Base-by-base conservation (phyloP, 768 basidiomycete genomes). In the Russula compacta region DNA sequence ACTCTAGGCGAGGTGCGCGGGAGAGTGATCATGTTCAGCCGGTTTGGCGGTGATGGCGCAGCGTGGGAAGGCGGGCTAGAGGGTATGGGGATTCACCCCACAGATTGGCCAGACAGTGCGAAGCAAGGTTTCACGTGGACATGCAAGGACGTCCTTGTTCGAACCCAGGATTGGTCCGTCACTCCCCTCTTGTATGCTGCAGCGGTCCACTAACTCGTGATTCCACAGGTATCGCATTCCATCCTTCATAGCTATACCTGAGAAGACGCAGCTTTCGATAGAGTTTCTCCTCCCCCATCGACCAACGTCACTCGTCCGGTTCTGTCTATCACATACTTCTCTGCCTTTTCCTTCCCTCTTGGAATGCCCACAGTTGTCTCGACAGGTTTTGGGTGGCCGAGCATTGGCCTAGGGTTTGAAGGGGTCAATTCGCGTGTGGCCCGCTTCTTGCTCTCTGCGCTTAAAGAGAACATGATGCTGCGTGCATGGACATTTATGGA, bases 71-170 rank as follows among this genome's bases (percentile, higher is more conserved):
- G 78, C 21, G 85, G 81, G 3, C 65, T 80, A 9, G 82, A 87
- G 53, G 88, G 85, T 2, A 74, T 93, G 63, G 94, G 94, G 1
- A 88, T 98, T n/a, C 89, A 92, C 67, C 92, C 94, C 6, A 81
- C 81, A 1, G 76, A 73, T 1, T 98, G 94, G 94, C 92, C 92
- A 0, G 86, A 97, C 73, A 90, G 83, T 66, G 74, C 72, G 38
- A 83, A 81, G 67, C 73, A 77, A 1, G 89, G 85, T 0, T 98
- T 97, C 69, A 75, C 80, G 47, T 94, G 92, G 92, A 78, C 82
- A 68, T 83, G 86, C 67, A 83, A 84, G 64, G 78, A 80, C 29
- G 86, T 85, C 0, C 71, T 80, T 19, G 83, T 95, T 11, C 80
- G 83, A 55, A 89, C 81, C 9, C 90, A 95, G 54, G 95, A 95